phyloP scores from a whole-genome alignment of 805 yeast genomes.

The Zygotorulaspora sp. region DNA sequence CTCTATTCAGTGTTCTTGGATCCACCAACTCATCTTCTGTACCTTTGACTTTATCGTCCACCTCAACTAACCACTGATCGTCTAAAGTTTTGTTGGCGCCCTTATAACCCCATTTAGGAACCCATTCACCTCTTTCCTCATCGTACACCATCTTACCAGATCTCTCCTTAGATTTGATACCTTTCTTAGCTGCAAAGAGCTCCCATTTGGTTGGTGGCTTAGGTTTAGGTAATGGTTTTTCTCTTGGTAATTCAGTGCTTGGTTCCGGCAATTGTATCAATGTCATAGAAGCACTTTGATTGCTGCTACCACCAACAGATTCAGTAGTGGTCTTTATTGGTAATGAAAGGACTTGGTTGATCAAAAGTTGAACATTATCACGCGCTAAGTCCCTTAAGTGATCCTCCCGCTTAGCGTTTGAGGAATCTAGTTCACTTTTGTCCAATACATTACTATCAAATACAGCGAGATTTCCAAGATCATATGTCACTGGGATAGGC shows the following conservation, averaged over 20 bases:
- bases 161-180: slow-evolving; percentile 84
- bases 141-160: slow-evolving; percentile 86
- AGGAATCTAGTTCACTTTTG: slow-evolving; percentile 45
- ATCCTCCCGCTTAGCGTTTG: slow-evolving; percentile 57
- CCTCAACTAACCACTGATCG: slow-evolving; percentile 93
- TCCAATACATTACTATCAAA: slow-evolving; percentile 89
- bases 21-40: slow-evolving; percentile 66
- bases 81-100: slow-evolving; percentile 87
- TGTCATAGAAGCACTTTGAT: slow-evolving; percentile 68
- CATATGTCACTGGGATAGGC: slow-evolving; percentile 83
- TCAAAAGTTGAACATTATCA: slow-evolving; percentile 86
- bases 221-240: slow-evolving; percentile 88
- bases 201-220: slow-evolving; percentile 97
- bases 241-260: slow-evolving; percentile 79
- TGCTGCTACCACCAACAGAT: slow-evolving; percentile 47
- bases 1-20: slow-evolving; percentile 78
- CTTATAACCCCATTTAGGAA: slow-evolving; percentile 96
- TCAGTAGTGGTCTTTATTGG: slow-evolving; percentile 88
- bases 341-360: slow-evolving; percentile 83
- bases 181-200: slow-evolving; percentile 90
- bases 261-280: slow-evolving; percentile 84
- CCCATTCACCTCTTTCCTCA: slow-evolving; percentile 92
- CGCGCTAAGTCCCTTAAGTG: slow-evolving; percentile 65
- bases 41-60: slow-evolving; percentile 65
- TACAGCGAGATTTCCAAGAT: slow-evolving; percentile 84